Conservation (phyloP, 148 eudicot genomes). For the Drosera capensis region DNA sequence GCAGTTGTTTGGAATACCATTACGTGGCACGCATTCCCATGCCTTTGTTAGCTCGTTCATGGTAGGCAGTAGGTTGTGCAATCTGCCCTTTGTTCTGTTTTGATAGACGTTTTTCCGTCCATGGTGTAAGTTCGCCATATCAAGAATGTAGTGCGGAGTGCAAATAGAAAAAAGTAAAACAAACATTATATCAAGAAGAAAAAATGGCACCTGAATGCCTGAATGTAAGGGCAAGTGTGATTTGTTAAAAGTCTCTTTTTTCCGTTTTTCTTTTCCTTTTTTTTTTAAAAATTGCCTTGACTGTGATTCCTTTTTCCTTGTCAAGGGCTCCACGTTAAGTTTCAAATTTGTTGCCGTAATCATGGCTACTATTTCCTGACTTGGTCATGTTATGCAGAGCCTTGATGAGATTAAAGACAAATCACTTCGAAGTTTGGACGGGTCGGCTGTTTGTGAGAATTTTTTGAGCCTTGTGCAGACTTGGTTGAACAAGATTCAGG, state of each 20-base stretch:
- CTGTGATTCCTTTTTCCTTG: neutral
- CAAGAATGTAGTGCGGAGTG: too few relatives aligned
- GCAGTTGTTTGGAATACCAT: slow-evolving; percentile 89
- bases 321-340: neutral
- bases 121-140: neutral
- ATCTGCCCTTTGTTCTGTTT: neutral
- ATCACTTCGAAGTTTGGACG: slow-evolving; percentile 60
- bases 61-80: slow-evolving; percentile 24
- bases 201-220: too few relatives aligned
- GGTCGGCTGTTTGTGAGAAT: slow-evolving; percentile 63
- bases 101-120: neutral
- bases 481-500: slow-evolving; percentile 89
- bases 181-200: too few relatives aligned
- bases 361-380: slow-evolving; percentile 3
- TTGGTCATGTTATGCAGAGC: slow-evolving; percentile 42
- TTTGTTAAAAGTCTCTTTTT: neutral
- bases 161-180: too few relatives aligned
- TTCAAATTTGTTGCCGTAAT: neutral
- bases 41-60: slow-evolving; percentile 96
- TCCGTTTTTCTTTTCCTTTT: neutral
- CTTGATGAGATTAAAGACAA: slow-evolving; percentile 83
- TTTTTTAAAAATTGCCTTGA: neutral
- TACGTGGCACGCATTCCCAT: slow-evolving; percentile 95
- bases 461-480: slow-evolving; percentile 64
- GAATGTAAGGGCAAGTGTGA: too few relatives aligned